These are phyloP conservation scores for Westerdykella aurantiaca DNA, from an alignment of 2,329 filamentous ascomycete species.

Conservation along the genomic window DNA sequence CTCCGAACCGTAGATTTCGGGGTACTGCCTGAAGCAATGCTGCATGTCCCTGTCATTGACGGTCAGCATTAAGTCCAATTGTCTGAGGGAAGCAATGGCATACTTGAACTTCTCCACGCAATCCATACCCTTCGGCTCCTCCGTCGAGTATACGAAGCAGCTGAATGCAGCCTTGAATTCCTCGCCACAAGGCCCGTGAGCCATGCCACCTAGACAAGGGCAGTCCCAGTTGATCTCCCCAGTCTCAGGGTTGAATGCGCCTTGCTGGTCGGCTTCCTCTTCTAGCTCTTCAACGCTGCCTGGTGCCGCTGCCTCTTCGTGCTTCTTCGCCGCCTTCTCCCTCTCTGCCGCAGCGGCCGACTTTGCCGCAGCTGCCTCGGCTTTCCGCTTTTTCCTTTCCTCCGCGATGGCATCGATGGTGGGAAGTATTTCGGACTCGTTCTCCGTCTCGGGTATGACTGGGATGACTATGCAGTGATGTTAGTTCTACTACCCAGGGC, in stretches of 20 bases:
- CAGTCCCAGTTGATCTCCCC: conserved; percentile 99
- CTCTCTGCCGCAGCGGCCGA: conserved; percentile 2
- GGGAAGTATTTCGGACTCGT: conserved; percentile 38
- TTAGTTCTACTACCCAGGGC: conserved; percentile 10
- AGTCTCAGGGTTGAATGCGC: conserved; percentile 95
- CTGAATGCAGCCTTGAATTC: conserved; percentile 94
- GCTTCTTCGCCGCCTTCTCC: neutral
- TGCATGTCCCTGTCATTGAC: conserved; percentile 73
- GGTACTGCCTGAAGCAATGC: conserved; percentile 88
- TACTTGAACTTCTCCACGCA: conserved; percentile 98
- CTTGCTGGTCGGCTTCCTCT: conserved; percentile 77
- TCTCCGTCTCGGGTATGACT: conserved; percentile 37
- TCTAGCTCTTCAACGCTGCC: conserved; percentile 56
- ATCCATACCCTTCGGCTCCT: conserved; percentile 96
- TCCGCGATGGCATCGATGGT: conserved; percentile 43
- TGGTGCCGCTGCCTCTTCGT: conserved; percentile 17
- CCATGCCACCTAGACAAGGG: conserved; percentile 95
- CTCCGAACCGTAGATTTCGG: conserved; percentile 87
- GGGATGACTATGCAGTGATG: conserved; percentile 16
- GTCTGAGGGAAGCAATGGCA: conserved; percentile 31
- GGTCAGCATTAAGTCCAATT: conserved; percentile 2
- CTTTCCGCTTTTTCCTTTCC: conserved; percentile 17
- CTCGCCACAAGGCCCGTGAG: conserved; percentile 88
- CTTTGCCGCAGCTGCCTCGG: neutral
- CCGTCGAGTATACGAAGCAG: conserved; percentile 93